Evolutionary conservation across 768 basidiomycete genomes (phyloP), one percentile per base, ranked within the genome.

Genomic region (Podaxis pistillaris): DNA sequence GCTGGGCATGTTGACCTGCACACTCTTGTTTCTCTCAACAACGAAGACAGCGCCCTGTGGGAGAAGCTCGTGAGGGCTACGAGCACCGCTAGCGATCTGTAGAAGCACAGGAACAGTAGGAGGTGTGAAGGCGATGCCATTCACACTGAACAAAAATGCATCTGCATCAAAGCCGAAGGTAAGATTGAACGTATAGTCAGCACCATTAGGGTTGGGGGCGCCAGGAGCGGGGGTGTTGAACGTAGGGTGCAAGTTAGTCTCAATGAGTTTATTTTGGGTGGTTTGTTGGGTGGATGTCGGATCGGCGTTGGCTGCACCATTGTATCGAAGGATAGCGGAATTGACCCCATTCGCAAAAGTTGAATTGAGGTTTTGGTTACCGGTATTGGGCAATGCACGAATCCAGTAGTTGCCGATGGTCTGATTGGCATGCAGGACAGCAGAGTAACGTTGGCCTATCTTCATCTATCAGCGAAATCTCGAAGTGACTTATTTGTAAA

Each of bases 21-120:
- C 65, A 67, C 78, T 71, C 54, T 74, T 73, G 65, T 84, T 80
- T 7, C 70, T 72, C 0, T 82, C 80, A 17, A 88, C 71, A 7
- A 72, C 65, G 65, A 81, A 83, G 6, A 87, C 73, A 13, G 75
- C 75, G 2, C 83, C 85, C 0, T 60, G 19, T 0, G 85, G 87
- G 30, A 87, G 71, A 17, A 88, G 73, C 1, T 82, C 75, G 19
- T 75, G 67, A 0, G 86, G 77, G 12, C 75, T 73, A 37, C 71
- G 72, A 4, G 80, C 80, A 0, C 86, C 86, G 55, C 81, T 85
- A 38, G 88, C 68, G 41, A 87, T 82, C 65, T 88, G 86, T 15
- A 86, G 77, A 11, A 88, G 76, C 8, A 86, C 79, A 0, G 86
- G 86, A 0, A 79, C 72, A 0, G 75, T 73, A 0, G 85, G 85